These are phyloP conservation scores for Zelopaecilomyces penicillatus DNA, from an alignment of 2,329 filamentous ascomycete species.

Conservation along the genomic window DNA sequence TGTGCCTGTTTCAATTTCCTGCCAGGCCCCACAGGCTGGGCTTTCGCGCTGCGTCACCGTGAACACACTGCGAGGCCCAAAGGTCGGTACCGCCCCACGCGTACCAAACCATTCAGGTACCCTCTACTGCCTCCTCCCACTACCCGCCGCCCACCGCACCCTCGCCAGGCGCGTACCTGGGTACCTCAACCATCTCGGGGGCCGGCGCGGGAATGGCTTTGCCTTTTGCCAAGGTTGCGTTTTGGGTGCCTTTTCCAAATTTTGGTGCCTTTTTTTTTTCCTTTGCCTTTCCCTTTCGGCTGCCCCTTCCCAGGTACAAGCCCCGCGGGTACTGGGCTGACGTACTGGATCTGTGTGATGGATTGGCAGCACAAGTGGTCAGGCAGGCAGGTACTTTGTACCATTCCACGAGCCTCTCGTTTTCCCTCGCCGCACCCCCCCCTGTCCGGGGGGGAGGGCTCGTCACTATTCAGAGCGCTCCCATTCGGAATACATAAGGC, in stretches of 20 bases:
- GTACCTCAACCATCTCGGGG: slow-evolving; percentile 4
- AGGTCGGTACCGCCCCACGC: too few species aligned
- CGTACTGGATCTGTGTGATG: slow-evolving; percentile 7
- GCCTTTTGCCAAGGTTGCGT: not conserved
- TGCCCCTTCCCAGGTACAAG: slow-evolving; percentile 5
- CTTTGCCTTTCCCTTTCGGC: not conserved
- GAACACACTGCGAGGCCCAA: not conserved
- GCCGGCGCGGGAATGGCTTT: slow-evolving; percentile 5
- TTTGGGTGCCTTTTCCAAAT: not conserved
- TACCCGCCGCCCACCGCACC: too few species aligned
- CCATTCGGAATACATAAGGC: slow-evolving; percentile 23
- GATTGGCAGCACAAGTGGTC: not conserved
- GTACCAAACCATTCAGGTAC: too few species aligned
- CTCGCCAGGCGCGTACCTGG: not conserved
- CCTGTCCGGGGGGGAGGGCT: not conserved
- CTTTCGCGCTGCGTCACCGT: slow-evolving; percentile 7
- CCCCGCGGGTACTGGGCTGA: slow-evolving; percentile 10
- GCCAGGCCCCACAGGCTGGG: slow-evolving; percentile 11
- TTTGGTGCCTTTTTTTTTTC: slow-evolving; percentile 3
- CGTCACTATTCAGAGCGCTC: slow-evolving; percentile 23
- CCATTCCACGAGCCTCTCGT: not conserved
- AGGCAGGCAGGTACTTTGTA: not conserved
- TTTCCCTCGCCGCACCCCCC: slow-evolving; percentile 1
- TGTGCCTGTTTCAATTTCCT: slow-evolving; percentile 16
- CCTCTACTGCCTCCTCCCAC: too few species aligned